Conservation (phyloP, 805 yeast species). For the Metahyphopichia silvanorum region DNA sequence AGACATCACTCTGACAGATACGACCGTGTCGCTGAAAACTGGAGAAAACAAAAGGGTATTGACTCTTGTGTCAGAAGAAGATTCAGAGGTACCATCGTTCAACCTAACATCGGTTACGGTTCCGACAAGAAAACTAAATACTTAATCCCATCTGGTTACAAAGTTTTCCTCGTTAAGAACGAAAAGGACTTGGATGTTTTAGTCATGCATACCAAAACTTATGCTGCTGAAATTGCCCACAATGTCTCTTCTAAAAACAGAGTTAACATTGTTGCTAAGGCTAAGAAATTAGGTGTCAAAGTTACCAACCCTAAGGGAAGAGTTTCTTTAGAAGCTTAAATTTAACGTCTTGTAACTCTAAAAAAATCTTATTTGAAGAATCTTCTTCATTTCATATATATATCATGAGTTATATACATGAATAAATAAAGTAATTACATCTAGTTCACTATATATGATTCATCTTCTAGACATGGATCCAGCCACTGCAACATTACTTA, state of each 20-base stretch:
- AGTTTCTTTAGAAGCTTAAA: conserved; percentile 94
- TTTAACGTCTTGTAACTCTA: conserved; percentile 12
- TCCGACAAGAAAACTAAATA: conserved; percentile 98
- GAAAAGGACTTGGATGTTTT: conserved; percentile 89
- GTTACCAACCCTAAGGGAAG: conserved; percentile 99
- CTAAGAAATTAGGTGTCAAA: conserved; percentile 97
- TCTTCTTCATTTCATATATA: no score
- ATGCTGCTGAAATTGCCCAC: conserved; percentile 99
- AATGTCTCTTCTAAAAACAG: conserved; percentile 98
- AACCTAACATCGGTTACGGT: conserved; percentile 99
- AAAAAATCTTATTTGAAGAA: no score
- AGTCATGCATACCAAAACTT: conserved; percentile 95
- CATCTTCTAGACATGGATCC: conserved; percentile 19
- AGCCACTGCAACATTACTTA: conserved; percentile 28
- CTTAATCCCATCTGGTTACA: conserved; percentile 97
- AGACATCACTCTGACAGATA: conserved; percentile 99
- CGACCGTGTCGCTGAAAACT: conserved; percentile 96
- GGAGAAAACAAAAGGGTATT: conserved; percentile 99
- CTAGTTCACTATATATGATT: conserved; percentile 1
- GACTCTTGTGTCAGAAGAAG: conserved; percentile 99
- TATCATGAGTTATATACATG: no score
- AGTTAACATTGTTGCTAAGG: conserved; percentile 92
- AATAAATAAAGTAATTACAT: not conserved
- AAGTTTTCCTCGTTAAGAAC: conserved; percentile 92
- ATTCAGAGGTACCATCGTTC: conserved; percentile 98